Evolutionary conservation across 2,329 filamentous ascomycete genomes (phyloP).

Genomic region (Lanzia echinophila): DNA sequence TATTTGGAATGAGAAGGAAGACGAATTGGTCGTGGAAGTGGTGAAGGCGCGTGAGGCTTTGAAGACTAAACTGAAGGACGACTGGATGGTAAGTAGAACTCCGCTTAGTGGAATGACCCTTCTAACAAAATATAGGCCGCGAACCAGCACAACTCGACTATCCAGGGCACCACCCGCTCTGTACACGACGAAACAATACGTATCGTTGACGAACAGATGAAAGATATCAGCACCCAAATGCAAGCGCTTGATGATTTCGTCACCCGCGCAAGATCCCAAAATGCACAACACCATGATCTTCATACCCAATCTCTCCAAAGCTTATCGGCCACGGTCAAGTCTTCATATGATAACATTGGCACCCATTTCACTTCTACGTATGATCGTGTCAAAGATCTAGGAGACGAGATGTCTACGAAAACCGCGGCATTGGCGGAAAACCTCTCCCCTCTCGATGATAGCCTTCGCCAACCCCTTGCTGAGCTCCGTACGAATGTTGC

Average conservation of each 20-base stretch:
- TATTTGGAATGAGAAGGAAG: constrained; percentile 64
- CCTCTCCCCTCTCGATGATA: constrained; percentile 53
- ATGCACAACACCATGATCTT: constrained; percentile 66
- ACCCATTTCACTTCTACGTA: constrained; percentile 64
- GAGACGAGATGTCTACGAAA: constrained; percentile 58
- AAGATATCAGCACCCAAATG: constrained; percentile 83
- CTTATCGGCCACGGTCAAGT: constrained; percentile 62
- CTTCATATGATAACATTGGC: constrained; percentile 66
- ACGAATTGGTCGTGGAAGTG: constrained; percentile 62
- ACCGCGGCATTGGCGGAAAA: constrained; percentile 51
- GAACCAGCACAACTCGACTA: constrained; percentile 72
- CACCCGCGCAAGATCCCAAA: constrained; percentile 71
- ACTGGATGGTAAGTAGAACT: constrained; percentile 64
- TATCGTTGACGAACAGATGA: constrained; percentile 84
- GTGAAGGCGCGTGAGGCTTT: constrained; percentile 67
- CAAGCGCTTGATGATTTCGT: constrained; percentile 87
- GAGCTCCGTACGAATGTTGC: constrained; percentile 65
- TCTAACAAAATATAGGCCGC: constrained; percentile 46
- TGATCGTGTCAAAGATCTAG: constrained; percentile 61
- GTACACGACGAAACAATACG: constrained; percentile 87
- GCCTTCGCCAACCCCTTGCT: constrained; percentile 61
- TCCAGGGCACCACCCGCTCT: constrained; percentile 75
- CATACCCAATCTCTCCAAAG: constrained; percentile 60
- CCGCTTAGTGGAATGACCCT: neutral
- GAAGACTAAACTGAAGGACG: constrained; percentile 75